Percentiles rank a stretch among this genome's conserved stretches.
Evolutionary conservation across 179 eudicot genomes (phyloP).

Genomic region (Corrigiola litoralis): DNA sequence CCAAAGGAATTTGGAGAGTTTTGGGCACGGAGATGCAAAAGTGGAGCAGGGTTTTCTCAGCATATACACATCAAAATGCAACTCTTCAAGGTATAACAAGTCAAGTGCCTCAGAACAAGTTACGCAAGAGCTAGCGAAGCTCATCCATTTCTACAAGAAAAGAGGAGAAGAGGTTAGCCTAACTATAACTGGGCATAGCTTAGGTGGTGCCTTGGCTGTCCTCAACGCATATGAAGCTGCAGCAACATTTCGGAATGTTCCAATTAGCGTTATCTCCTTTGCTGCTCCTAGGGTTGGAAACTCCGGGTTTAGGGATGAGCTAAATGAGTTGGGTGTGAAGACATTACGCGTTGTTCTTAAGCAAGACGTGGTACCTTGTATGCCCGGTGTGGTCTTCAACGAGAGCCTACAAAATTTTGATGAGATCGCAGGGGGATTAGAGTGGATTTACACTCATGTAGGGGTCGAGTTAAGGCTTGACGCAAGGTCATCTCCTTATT

Average conservation of each 20-base stretch:
- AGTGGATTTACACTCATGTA: constrained; percentile 75
- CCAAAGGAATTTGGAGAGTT: constrained; percentile 46
- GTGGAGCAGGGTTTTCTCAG: constrained; percentile 70
- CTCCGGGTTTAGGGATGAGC: constrained; percentile 59
- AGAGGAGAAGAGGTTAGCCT: constrained; percentile 59
- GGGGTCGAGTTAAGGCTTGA: constrained; percentile 70
- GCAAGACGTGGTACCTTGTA: constrained; percentile 61
- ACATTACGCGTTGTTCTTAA: constrained; percentile 46
- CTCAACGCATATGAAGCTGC: constrained; percentile 68
- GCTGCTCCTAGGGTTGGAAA: constrained; percentile 81
- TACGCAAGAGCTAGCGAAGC: constrained; percentile 40
- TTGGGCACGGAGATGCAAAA: constrained; percentile 56
- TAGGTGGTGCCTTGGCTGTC: constrained; percentile 68
- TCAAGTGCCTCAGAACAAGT: constrained; percentile 72
- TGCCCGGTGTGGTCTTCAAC: constrained; percentile 65
- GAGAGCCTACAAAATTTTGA: constrained; percentile 57
- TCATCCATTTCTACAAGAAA: constrained; percentile 30
- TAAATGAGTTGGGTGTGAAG: constrained; percentile 52
- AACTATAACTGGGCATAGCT: constrained; percentile 70
- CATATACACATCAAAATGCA: constrained; percentile 51
- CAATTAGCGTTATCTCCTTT: constrained; percentile 61
- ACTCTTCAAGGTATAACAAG: constrained; percentile 53
- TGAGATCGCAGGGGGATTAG: constrained; percentile 52
- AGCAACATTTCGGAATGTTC: constrained; percentile 32
- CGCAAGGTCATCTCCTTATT: constrained; percentile 50